A percentile compares a stretch with the other conserved stretches of the same genome.
phyloP scores from a whole-genome alignment of 1,284 basidiomycete genomes.

The Microbotryum violaceum region DNA sequence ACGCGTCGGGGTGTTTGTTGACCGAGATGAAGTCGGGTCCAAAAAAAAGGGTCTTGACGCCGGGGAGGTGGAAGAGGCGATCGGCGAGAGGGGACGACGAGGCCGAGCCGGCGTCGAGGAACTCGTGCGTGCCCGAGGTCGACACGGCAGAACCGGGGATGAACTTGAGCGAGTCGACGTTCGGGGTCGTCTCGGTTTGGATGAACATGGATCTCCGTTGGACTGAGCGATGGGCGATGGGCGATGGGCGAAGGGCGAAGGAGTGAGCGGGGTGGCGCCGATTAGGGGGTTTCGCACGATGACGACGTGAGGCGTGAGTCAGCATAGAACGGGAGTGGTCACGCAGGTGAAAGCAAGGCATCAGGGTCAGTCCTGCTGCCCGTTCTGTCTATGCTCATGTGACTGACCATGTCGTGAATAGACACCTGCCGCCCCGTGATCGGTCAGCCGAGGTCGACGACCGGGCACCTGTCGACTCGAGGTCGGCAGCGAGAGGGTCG shows the following conservation, averaged over 20 bases:
- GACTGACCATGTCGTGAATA: too few relatives aligned
- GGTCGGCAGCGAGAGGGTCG: too few relatives aligned
- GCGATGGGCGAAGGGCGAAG: too few relatives aligned
- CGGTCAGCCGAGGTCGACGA: too few relatives aligned
- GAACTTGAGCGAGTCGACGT: slow-evolving; percentile 96
- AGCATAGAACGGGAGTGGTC: not conserved
- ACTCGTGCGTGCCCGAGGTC: slow-evolving; percentile 76
- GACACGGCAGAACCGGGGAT: slow-evolving; percentile 88
- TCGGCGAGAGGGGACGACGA: slow-evolving; percentile 84
- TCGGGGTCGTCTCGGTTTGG: slow-evolving; percentile 93
- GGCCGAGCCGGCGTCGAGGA: slow-evolving; percentile 77
- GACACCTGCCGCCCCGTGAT: too few relatives aligned
- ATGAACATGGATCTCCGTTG: slow-evolving; percentile 60
- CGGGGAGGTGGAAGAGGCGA: slow-evolving; percentile 85
- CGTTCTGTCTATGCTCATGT: too few relatives aligned
- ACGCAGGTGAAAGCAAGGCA: too few relatives aligned
- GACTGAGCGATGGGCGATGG: slow-evolving; percentile 1
- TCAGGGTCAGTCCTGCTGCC: too few relatives aligned
- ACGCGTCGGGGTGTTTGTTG: slow-evolving; percentile 75
- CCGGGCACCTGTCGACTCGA: too few relatives aligned
- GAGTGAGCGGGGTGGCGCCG: not conserved
- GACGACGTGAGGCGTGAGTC: not conserved
- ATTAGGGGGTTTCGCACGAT: not conserved
- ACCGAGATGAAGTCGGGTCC: slow-evolving; percentile 98
- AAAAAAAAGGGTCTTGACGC: slow-evolving; percentile 81